These are phyloP conservation scores for Brassica hybrid DNA, from an alignment of 441 rosid genomes.

Conservation along the genomic window DNA sequence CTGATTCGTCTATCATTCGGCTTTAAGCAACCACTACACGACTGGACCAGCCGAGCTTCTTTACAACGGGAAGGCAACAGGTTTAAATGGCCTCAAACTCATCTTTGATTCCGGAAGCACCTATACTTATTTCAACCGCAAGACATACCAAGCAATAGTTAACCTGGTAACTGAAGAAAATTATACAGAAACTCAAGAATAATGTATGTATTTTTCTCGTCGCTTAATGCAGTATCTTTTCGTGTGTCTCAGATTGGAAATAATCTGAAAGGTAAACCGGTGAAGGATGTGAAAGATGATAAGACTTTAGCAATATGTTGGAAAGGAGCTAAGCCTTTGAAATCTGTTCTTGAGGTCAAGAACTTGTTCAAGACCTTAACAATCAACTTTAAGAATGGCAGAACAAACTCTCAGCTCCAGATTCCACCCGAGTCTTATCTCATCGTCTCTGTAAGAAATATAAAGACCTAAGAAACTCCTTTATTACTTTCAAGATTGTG, in stretches of 20 bases:
- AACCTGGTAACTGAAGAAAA: slow-evolving; percentile 48
- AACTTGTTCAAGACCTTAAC: slow-evolving; percentile 50
- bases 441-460: slow-evolving; percentile 51
- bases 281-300: slow-evolving; percentile 39
- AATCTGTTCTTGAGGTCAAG: slow-evolving; percentile 48
- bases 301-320: slow-evolving; percentile 65
- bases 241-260: slow-evolving; percentile 45
- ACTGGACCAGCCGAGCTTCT: slow-evolving; percentile 58
- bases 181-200: too few relatives aligned
- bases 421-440: slow-evolving; percentile 58
- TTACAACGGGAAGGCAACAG: slow-evolving; percentile 46
- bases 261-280: slow-evolving; percentile 46
- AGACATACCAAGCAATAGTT: slow-evolving; percentile 47
- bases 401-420: slow-evolving; percentile 45
- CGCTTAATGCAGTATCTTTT: background rate
- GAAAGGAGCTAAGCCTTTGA: slow-evolving; percentile 59
- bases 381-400: slow-evolving; percentile 41
- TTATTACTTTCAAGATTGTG: background rate
- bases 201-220: background rate
- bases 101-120: slow-evolving; percentile 65
- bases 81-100: slow-evolving; percentile 50
- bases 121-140: slow-evolving; percentile 53
- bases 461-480: background rate
- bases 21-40: slow-evolving; percentile 52
- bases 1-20: background rate